These are phyloP conservation scores for Chamaecrista fasciculata DNA, from an alignment of 306 rosid genomes.

Conservation along the genomic window DNA sequence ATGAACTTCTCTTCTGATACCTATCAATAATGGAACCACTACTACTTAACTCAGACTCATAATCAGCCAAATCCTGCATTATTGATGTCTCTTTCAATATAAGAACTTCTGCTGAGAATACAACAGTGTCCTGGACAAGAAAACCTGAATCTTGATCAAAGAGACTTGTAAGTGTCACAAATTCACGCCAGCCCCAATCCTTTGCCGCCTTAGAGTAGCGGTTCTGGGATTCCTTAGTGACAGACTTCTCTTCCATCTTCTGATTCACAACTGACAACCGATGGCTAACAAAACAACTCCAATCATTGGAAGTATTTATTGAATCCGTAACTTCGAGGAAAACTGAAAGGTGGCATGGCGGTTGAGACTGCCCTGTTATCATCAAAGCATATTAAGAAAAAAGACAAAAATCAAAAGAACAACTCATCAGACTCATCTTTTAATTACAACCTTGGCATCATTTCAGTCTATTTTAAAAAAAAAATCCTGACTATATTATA, in stretches of 20 bases:
- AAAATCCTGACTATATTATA: conserved; percentile 32
- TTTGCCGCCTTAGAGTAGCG: conserved; percentile 99
- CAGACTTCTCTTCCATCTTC: conserved; percentile 89
- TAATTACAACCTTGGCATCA: conserved; percentile 19
- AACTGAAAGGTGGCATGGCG: conserved; percentile 99
- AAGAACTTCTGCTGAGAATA: conserved; percentile 97
- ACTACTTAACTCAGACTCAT: conserved; percentile 51
- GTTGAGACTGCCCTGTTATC: conserved; percentile 99
- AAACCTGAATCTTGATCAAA: conserved; percentile 99
- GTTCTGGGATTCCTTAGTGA: conserved; percentile 96
- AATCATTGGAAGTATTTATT: conserved; percentile 89
- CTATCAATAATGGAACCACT: conserved; percentile 52
- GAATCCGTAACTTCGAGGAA: conserved; percentile 99
- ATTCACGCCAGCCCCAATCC: conserved; percentile 99
- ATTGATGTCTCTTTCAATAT: conserved; percentile 90
- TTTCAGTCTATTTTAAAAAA: conserved; percentile 26
- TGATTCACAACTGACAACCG: conserved; percentile 95
- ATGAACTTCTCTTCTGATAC: conserved; percentile 65
- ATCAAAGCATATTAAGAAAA: conserved; percentile 36
- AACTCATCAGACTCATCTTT: conserved; percentile 43
- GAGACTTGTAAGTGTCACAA: conserved; percentile 97
- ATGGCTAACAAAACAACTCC: conserved; percentile 99
- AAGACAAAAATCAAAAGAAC: conserved; percentile 24
- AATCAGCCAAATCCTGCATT: conserved; percentile 79
- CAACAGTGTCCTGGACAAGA: conserved; percentile 92